Percentiles rank a stretch among this genome's conserved stretches.
Conservation (phyloP, 202 grass and related monocot species). For the Digitaria exilis region DNA sequence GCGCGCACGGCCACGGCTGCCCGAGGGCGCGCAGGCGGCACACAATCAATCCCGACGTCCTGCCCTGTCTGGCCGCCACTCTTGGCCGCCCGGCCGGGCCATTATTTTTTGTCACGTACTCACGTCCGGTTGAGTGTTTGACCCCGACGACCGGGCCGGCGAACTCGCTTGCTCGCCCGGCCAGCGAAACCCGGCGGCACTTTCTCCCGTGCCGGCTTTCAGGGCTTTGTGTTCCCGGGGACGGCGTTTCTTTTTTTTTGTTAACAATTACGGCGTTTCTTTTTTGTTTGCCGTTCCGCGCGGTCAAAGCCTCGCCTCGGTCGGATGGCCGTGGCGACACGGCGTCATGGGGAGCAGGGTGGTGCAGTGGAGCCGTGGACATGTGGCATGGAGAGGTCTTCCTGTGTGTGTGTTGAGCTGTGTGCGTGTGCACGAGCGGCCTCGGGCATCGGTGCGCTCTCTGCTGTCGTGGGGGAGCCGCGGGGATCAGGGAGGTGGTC, state of each 20-base stretch:
- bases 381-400: conserved; percentile 35
- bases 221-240: conserved; percentile 36
- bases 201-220: conserved; percentile 51
- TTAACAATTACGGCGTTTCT: too few species aligned
- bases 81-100: neutral
- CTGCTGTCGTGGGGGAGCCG: neutral
- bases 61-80: conserved; percentile 8
- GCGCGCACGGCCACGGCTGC: too few species aligned
- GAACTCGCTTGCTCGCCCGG: too few species aligned
- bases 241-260: neutral
- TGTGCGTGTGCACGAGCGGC: conserved; percentile 25
- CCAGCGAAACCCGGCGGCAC: conserved; percentile 55
- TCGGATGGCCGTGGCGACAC: neutral
- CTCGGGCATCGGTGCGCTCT: conserved; percentile 34
- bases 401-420: neutral
- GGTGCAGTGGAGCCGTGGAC: neutral
- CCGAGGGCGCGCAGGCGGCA: neutral
- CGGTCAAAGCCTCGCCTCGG: too few species aligned
- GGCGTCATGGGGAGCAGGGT: too few species aligned
- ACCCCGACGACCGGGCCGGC: too few species aligned
- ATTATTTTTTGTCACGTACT: too few species aligned
- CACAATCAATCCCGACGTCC: conserved; percentile 39
- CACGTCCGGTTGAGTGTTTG: too few species aligned
- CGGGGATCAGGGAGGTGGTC: neutral
- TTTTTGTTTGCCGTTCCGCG: too few species aligned